Base-by-base conservation (phyloP, 768 basidiomycete genomes). In the Suillus subaureus region DNA sequence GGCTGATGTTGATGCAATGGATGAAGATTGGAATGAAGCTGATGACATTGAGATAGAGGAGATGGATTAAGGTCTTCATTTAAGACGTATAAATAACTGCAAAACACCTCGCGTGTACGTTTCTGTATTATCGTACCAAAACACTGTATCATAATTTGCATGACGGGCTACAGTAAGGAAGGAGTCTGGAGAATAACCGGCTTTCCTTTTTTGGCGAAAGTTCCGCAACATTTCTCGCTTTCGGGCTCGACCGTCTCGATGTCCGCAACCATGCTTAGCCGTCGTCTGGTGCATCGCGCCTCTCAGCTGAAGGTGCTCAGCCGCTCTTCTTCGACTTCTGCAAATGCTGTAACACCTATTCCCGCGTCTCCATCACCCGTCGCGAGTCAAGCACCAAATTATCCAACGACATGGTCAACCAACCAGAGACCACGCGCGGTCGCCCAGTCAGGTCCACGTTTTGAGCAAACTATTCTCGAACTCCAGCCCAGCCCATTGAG, bases 401-500 rank as follows among this genome's bases (percentile, higher is more conserved):
- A 86, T 70, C 80, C 90, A 6, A 76, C 84, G 43, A 91, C 91
- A 69, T 99, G 96, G 96, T 93, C 94, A 2, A 87, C 89, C 23
- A 89, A 78, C 71, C 97, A 99, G 80, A 85, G 81, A 45, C 82
- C 89, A 11, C 90, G 94, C 62, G 89, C 89, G 12, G 80, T 78
- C 18, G 78, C 80, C 57, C 79, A 78, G 28, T 85, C 85, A 13
- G 85, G 87, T 62, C 90, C 96, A 16, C 89, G 96, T 23, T 97
- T 98, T 75, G 97, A 98, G 80, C 97, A 99, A 81, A 94, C 93
- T 35, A 80, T 79, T 43, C 87, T 96, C 85, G 88, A 89, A 49
- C 82, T 94, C 64, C 97, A 99, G 77, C 97, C 97, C 2, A 88
- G 88, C 65, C 91, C 97, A 15, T 82, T 90, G 68, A 93, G 93